Evolutionary conservation across 805 yeast genomes (phyloP).

Genomic region (Jamesozyma hellenica): DNA sequence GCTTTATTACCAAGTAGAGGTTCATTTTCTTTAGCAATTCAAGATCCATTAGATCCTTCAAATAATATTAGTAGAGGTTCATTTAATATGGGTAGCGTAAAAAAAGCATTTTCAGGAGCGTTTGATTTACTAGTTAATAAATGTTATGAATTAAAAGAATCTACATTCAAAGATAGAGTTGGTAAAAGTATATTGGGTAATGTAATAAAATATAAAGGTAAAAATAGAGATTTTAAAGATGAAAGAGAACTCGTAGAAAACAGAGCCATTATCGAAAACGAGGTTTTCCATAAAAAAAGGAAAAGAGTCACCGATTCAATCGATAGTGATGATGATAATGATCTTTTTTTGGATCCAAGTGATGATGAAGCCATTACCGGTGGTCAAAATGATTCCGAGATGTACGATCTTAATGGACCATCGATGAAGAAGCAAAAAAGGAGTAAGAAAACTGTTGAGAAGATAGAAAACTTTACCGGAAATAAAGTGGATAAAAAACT

Average conservation of each 20-base stretch:
- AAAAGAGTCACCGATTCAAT: conserved; percentile 11
- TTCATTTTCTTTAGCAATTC: conserved; percentile 60
- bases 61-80: conserved; percentile 84
- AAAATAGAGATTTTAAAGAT: conserved; percentile 66
- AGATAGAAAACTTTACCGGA: background rate
- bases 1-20: conserved; percentile 33
- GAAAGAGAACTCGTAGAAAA: conserved; percentile 56
- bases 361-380: conserved; percentile 17
- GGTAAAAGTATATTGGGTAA: conserved; percentile 74
- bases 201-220: conserved; percentile 65
- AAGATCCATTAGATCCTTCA: conserved; percentile 74
- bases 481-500: background rate
- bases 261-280: conserved; percentile 39
- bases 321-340: conserved; percentile 10
- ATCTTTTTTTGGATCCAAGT: conserved; percentile 14
- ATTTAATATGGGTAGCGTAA: conserved; percentile 66
- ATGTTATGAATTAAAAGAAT: conserved; percentile 60
- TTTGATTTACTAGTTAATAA: conserved; percentile 63
- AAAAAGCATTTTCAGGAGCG: conserved; percentile 83
- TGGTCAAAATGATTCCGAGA: conserved; percentile 13
- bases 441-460: background rate
- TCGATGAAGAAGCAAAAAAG: conserved; percentile 12
- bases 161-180: conserved; percentile 55
- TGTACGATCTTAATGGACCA: conserved; percentile 13
- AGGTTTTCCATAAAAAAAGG: conserved; percentile 18